Evolutionary conservation across 2,329 filamentous ascomycete species (phyloP), one percentile per base, ranked within the genome.

Genomic region (Decorospora gaudefroyi): DNA sequence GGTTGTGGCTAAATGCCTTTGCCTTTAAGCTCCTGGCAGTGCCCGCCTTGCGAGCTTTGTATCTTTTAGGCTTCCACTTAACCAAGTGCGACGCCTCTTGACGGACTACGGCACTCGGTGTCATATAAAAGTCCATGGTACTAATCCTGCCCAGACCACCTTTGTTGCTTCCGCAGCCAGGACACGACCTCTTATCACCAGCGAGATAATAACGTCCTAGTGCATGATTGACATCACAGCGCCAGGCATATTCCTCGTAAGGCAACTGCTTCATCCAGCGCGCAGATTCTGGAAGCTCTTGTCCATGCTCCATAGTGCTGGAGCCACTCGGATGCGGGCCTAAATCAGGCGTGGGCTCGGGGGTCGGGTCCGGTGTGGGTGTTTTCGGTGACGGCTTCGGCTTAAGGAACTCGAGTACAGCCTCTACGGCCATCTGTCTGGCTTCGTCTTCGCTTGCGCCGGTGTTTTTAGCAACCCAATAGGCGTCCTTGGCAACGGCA

Each of bases 161-260:
- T 8, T 36, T 52, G 23, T 47, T 53, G 0, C 49, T 50, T 1
- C 59, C 60, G 18, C 62, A 67, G 0, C 62, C 59, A 6, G 55
- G 55, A 32, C 64, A 65, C 1, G 45, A 40, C 5, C 46, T 49
- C 31, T 48, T 60, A 25, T 65, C 52, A 8, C 61, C 55, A 5
- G 62, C 57, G 12, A 62, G 50, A 28, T 67, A 67, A 39, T 67
- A 67, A 1, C 64, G 55, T 6, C 64, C 62, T 6, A 65, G 51
- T 4, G 55, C 61, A 13, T 67, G 64, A 15, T 49, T 57, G 10
- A 55, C 33, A 22, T 67, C 62, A 39, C 64, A 67, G 13, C 61
- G 54, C 61, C 61, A 67, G 3, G 62, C 59, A 22, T 31, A 27
- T 4, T 57, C 37, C 2, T 62, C 61, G 4, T 50, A 13, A 2